A percentile compares a stretch with the other conserved stretches of the same genome.
Evolutionary conservation across 305 asterid species (phyloP).

Genomic region (Fraxinus greggii): DNA sequence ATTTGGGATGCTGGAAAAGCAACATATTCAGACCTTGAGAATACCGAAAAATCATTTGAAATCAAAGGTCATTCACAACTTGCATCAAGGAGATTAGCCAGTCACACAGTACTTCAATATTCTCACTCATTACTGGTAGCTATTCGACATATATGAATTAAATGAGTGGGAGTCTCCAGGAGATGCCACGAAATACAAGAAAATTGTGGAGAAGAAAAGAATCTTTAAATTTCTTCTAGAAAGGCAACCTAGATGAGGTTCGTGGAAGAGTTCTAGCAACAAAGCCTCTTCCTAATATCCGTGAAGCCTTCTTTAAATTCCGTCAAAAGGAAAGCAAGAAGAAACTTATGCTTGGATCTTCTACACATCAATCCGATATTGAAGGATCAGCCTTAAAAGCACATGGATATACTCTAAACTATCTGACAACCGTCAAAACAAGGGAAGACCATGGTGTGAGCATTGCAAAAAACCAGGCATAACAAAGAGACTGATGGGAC

Average conservation of each 20-base stretch:
- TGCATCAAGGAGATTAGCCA: no score
- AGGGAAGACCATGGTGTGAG: neutral
- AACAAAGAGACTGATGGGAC: neutral
- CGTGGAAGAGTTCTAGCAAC: neutral
- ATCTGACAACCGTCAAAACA: neutral
- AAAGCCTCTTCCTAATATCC: neutral
- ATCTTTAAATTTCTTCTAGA: conserved; percentile 1
- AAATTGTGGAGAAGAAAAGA: neutral
- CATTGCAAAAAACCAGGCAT: neutral
- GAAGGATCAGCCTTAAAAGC: neutral
- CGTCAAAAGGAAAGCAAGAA: neutral
- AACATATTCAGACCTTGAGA: no score
- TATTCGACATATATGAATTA: neutral
- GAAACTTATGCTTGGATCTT: conserved; percentile 1
- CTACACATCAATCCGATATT: neutral
- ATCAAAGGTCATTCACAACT: no score
- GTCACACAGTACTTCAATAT: no score
- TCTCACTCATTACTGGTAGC: neutral
- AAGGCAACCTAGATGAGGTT: neutral
- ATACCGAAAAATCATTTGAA: no score
- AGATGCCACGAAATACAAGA: neutral
- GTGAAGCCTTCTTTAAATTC: neutral
- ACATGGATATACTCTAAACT: neutral
- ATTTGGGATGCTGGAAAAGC: no score
- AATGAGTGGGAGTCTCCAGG: neutral